Evolutionary conservation across 805 yeast genomes (phyloP).

Genomic region (Saturnispora serradocipensis): DNA sequence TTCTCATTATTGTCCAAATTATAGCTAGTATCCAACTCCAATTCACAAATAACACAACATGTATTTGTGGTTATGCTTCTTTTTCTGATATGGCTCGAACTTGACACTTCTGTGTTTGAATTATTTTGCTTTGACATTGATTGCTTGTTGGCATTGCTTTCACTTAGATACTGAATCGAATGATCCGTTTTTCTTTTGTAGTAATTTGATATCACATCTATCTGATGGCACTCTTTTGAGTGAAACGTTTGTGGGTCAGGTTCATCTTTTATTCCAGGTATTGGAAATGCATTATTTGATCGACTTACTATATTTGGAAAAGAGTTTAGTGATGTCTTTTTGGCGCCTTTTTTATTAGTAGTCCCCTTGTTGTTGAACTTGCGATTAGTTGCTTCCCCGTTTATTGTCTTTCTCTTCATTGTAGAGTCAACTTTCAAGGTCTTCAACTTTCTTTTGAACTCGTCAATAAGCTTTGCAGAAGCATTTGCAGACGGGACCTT

Average conservation of each 20-base stretch:
- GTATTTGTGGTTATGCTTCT: constrained; percentile 9
- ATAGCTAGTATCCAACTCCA: constrained; percentile 35
- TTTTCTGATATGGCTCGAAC: background rate
- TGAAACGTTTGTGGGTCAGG: too few relatives aligned
- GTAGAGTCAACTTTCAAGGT: constrained; percentile 6
- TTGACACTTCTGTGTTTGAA: background rate
- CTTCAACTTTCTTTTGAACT: constrained; percentile 18
- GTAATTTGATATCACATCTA: too few relatives aligned
- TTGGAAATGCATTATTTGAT: too few relatives aligned
- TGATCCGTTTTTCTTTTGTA: too few relatives aligned
- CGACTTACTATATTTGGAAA: too few relatives aligned
- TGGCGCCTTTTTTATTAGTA: background rate
- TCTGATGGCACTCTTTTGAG: too few relatives aligned
- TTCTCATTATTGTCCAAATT: constrained; percentile 33
- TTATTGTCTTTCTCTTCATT: background rate
- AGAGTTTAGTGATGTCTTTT: background rate
- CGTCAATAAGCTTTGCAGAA: constrained; percentile 16
- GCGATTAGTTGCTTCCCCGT: background rate
- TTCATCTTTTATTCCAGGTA: too few relatives aligned
- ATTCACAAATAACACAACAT: constrained; percentile 35
- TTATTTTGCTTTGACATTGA: background rate
- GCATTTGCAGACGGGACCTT: constrained; percentile 10
- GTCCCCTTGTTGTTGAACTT: background rate
- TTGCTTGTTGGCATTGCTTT: background rate
- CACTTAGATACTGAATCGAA: background rate